Evolutionary conservation across 441 rosid genomes (phyloP), one percentile per base, ranked within the genome.

Genomic region (Lepidium campestre): DNA sequence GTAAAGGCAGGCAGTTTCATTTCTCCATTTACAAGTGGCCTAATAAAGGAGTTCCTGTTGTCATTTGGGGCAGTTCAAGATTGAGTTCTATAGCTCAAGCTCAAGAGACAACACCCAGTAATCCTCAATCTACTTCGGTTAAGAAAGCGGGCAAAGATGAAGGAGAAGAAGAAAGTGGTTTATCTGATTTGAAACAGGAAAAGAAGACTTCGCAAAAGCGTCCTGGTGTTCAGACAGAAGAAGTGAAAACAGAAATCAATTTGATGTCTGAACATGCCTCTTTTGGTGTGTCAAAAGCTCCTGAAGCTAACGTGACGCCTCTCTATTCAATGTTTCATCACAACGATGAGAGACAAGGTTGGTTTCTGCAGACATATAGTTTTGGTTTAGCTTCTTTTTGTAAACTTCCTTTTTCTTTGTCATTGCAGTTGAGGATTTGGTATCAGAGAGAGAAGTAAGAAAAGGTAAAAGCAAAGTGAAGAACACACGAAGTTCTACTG

Each of bases 1-100:
- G 61, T 31, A 57, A 61, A 41, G 57, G 62, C 14, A 71, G 68
- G 72, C 83, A 80, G 25, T 91, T 90, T 80, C 97, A 90, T 75
- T 90, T 94, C 80, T 94, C 99, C 2, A 91, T 94, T 49, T 94
- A 86, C 80, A 94, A 86, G 77, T 95, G 99, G 98, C 96, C 89
- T 49, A 81, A 88, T 78, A 83, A 85, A 61, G 93, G 93, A 60
- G 75, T 80, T 18, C 93, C 94, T 10, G 20, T 83, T 22, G 66
- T 37, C 50, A 71, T 71, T 27, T 81, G 82, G 77, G 81, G 81
- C 12, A 79, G 71, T 65, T 78, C 76, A 25, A 86, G 81, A 65
- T 65, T 34, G 23, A 80, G 74, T 64, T 83, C 79, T 58, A 80
- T 72, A 75, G 69, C 63, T 53, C 77, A 69, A 67, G 61, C 78